These are phyloP conservation scores for Phaeophleospora eucalypticola DNA, from an alignment of 2,329 filamentous ascomycete genomes.

Conservation along the genomic window DNA sequence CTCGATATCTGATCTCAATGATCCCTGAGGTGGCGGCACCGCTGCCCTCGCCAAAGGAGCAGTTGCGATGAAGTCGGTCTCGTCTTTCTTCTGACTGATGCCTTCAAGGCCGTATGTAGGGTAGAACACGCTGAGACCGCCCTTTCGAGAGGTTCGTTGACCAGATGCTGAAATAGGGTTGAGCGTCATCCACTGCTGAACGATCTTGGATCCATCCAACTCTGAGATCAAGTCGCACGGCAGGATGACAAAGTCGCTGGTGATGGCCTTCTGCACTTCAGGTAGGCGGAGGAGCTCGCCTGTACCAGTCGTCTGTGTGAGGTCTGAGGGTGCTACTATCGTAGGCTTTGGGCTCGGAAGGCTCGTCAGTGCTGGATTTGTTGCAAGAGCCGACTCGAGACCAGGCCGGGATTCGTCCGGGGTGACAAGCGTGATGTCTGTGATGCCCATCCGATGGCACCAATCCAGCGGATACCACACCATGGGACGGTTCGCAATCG, in stretches of 20 bases:
- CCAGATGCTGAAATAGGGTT: constrained; percentile 47
- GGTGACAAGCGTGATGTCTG: constrained; percentile 56
- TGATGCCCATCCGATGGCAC: constrained; percentile 76
- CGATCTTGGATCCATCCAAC: constrained; percentile 72
- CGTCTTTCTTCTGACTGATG: constrained; percentile 73
- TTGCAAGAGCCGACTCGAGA: constrained; percentile 66
- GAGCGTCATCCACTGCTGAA: constrained; percentile 90
- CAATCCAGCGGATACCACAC: constrained; percentile 86
- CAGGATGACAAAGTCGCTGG: constrained; percentile 80
- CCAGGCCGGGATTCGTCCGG: constrained; percentile 57
- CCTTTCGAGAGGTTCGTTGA: constrained; percentile 60
- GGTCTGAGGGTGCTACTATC: constrained; percentile 68
- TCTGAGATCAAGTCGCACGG: constrained; percentile 94
- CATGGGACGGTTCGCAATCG: constrained; percentile 82
- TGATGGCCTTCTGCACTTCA: constrained; percentile 74
- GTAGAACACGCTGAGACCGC: constrained; percentile 87
- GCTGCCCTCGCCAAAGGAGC: constrained; percentile 59
- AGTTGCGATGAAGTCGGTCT: constrained; percentile 86
- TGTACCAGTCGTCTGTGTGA: constrained; percentile 82
- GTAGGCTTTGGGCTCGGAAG: constrained; percentile 69
- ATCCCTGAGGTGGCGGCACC: constrained; percentile 58
- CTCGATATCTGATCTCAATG: constrained; percentile 65
- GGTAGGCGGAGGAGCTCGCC: constrained; percentile 81
- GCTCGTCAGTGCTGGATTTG: constrained; percentile 71
- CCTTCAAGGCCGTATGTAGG: constrained; percentile 69